A percentile compares a stretch with the other conserved stretches of the same genome.
These are phyloP conservation scores for Globisporangium nagaii DNA, from an alignment of 352 stramenopile genomes.

Conservation along the genomic window DNA sequence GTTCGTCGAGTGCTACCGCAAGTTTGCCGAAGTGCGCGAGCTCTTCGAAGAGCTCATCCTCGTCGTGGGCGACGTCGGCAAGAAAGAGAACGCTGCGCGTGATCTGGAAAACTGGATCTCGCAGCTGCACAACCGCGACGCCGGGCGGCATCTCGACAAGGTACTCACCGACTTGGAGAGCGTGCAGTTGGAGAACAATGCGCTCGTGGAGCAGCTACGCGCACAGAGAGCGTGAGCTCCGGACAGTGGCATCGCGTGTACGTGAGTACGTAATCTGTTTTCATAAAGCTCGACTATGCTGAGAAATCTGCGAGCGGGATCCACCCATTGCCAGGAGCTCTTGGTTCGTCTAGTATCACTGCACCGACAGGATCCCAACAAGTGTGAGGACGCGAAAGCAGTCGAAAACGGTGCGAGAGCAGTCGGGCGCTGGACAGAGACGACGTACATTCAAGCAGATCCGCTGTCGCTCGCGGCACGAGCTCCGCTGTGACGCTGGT, in stretches of 20 bases:
- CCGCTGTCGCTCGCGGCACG: conserved; percentile 42
- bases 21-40: conserved; percentile 76
- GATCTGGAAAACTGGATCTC: conserved; percentile 84
- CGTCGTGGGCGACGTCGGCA: conserved; percentile 58
- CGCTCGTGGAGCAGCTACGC: conserved; percentile 45
- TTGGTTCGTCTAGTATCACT: conserved; percentile 9
- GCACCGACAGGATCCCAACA: background rate
- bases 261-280: background rate
- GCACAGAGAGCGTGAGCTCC: conserved; percentile 7
- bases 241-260: background rate
- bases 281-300: conserved; percentile 12
- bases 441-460: conserved; percentile 41
- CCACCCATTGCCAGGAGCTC: conserved; percentile 4
- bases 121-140: conserved; percentile 72
- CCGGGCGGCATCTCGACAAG: conserved; percentile 57
- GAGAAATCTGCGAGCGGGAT: conserved; percentile 13
- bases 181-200: conserved; percentile 64
- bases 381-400: background rate
- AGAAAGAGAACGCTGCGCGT: conserved; percentile 67
- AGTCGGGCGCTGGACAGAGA: background rate
- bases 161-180: conserved; percentile 69
- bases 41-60: conserved; percentile 81
- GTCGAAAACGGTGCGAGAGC: background rate
- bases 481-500: conserved; percentile 46
- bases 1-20: conserved; percentile 75